A percentile compares a stretch with the other conserved stretches of the same genome.
These are phyloP conservation scores for Thinopyrum elongatum DNA, from an alignment of 176 grass and related monocot species.

Conservation along the genomic window DNA sequence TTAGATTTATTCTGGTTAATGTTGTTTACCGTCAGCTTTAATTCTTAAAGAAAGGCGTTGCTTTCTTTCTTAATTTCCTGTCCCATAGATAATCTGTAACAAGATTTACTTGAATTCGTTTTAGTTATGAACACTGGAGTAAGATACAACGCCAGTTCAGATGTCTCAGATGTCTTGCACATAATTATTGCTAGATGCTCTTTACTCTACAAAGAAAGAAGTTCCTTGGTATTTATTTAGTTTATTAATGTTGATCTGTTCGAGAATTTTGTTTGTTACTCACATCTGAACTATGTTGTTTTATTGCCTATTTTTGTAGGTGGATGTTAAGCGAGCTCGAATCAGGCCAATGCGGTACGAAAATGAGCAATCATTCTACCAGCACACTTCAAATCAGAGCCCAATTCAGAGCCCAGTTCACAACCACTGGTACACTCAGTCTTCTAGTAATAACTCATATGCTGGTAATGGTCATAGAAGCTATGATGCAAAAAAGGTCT, in stretches of 20 bases:
- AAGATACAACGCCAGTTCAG: background rate
- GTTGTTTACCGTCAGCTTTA: background rate
- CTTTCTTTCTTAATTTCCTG: background rate
- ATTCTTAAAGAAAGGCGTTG: background rate
- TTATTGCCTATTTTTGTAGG: slow-evolving; percentile 31
- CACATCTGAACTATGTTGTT: background rate
- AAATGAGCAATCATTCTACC: background rate
- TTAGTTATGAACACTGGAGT: background rate
- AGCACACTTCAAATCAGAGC: background rate
- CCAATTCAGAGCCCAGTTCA: background rate
- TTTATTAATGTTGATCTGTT: background rate
- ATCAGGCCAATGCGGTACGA: background rate
- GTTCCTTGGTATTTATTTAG: too few relatives aligned
- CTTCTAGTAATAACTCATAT: background rate
- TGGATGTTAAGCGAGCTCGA: slow-evolving; percentile 51
- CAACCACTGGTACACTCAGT: background rate
- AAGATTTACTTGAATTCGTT: background rate
- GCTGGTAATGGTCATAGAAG: background rate
- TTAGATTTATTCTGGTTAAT: background rate
- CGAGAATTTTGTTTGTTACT: background rate
- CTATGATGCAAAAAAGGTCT: slow-evolving; percentile 43
- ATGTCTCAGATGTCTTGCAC: too few relatives aligned
- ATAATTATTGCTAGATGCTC: background rate
- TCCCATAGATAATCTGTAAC: background rate
- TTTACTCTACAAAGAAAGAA: background rate